Evolutionary conservation across 495 filamentous ascomycete species (phyloP).

Genomic region (Melanomma pulvis-pyrius): DNA sequence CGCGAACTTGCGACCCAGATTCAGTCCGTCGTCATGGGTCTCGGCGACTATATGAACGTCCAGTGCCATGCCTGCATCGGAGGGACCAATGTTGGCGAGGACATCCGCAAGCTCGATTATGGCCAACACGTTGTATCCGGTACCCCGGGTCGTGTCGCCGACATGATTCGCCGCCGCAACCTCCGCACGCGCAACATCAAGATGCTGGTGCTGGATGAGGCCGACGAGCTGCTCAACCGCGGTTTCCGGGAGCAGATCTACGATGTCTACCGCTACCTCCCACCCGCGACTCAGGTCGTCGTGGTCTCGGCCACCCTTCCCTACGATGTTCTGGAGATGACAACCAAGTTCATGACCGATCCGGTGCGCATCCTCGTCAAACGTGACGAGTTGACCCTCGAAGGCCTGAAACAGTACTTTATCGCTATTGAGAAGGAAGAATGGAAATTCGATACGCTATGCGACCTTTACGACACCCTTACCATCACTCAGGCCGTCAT

Average conservation of each 20-base stretch:
- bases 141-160: slow-evolving; percentile 91
- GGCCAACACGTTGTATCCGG: slow-evolving; percentile 97
- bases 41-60: slow-evolving; percentile 99
- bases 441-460: slow-evolving; percentile 99
- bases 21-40: slow-evolving; percentile 93
- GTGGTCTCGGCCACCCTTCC: slow-evolving; percentile 96
- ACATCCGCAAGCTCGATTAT: slow-evolving; percentile 95
- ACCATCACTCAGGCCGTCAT: slow-evolving; percentile 99
- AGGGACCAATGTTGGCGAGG: slow-evolving; percentile 94
- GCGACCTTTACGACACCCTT: slow-evolving; percentile 97
- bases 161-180: slow-evolving; percentile 98
- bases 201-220: slow-evolving; percentile 98
- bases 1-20: slow-evolving; percentile 98
- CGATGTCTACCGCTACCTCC: slow-evolving; percentile 96
- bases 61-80: slow-evolving; percentile 99
- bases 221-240: slow-evolving; percentile 84
- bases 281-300: slow-evolving; percentile 94
- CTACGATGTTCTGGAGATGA: slow-evolving; percentile 98
- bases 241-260: slow-evolving; percentile 99
- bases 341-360: slow-evolving; percentile 99
- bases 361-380: slow-evolving; percentile 99
- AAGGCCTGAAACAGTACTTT: slow-evolving; percentile 99
- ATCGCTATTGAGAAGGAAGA: slow-evolving; percentile 99
- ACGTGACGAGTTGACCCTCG: slow-evolving; percentile 97
- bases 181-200: slow-evolving; percentile 94